These are phyloP conservation scores for Psilocybe tampanensis DNA, from an alignment of 768 basidiomycete genomes.

Conservation along the genomic window DNA sequence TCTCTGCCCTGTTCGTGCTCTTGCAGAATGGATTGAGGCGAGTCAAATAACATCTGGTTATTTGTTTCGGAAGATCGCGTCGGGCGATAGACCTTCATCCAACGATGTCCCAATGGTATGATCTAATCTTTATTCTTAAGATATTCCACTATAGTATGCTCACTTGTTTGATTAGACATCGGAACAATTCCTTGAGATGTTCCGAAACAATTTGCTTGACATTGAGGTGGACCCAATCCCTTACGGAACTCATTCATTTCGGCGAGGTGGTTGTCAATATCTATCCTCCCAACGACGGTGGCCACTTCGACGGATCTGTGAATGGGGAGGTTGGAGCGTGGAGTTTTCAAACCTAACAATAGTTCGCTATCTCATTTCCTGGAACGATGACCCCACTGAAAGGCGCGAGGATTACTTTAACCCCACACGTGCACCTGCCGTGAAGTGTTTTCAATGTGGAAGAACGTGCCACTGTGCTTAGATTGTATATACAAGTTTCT, in stretches of 20 bases:
- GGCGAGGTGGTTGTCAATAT: constrained; percentile 6
- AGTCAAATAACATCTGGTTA: constrained; percentile 26
- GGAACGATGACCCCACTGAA: neutral
- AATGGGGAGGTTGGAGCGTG: constrained; percentile 3
- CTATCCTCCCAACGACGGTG: neutral
- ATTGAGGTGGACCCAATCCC: neutral
- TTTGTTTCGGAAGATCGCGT: constrained; percentile 30
- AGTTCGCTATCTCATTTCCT: neutral
- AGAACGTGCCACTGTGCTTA: neutral
- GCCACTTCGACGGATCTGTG: neutral
- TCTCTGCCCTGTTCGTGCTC: constrained; percentile 34
- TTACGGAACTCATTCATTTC: neutral
- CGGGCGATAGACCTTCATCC: constrained; percentile 25
- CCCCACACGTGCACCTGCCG: neutral
- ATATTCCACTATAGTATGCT: constrained; percentile 4
- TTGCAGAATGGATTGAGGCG: constrained; percentile 29
- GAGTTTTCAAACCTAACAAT: neutral
- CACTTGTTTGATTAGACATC: constrained; percentile 23
- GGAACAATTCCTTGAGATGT: constrained; percentile 38
- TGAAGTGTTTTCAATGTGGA: neutral
- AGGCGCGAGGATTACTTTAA: neutral
- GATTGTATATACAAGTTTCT: neutral
- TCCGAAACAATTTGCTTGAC: constrained; percentile 28
- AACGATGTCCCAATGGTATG: constrained; percentile 11
- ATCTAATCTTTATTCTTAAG: neutral